Conservation (phyloP, 23 red algal species). For the Chondrus crispus region DNA sequence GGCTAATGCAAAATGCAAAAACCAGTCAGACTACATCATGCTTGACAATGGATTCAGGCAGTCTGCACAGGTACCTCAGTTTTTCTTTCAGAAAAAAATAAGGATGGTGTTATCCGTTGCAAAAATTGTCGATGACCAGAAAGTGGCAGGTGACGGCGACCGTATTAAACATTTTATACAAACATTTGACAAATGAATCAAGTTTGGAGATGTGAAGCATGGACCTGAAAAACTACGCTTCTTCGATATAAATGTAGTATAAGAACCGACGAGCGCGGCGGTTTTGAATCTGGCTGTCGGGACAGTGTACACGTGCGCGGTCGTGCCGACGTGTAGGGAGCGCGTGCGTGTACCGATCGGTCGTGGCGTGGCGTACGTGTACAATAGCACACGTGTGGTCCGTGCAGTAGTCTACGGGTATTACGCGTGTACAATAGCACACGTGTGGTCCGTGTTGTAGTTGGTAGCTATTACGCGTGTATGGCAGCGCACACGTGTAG, state of each 20-base stretch:
- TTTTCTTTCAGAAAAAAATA: neutral
- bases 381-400: no score
- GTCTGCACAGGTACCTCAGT: neutral
- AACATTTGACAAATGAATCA: neutral
- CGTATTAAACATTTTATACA: neutral
- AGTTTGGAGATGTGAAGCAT: slow-evolving; percentile 5
- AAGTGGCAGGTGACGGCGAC: neutral
- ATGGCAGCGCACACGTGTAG: no score
- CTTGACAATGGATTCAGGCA: neutral
- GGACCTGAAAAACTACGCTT: neutral
- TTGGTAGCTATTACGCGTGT: no score
- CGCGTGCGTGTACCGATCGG: no score
- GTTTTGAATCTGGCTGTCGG: no score
- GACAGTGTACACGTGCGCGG: no score
- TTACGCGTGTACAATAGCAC: no score
- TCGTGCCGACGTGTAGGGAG: no score
- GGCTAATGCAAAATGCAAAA: slow-evolving; percentile 4
- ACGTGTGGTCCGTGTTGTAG: no score
- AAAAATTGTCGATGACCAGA: neutral
- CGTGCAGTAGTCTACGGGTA: no score
- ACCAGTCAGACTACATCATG: neutral
- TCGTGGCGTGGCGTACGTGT: no score
- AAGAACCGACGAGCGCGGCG: no score
- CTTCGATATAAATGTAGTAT: neutral
- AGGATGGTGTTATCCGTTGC: neutral